Evolutionary conservation across 1,139 yeast genomes (phyloP).

Genomic region (Kodamaea ohmeri): DNA sequence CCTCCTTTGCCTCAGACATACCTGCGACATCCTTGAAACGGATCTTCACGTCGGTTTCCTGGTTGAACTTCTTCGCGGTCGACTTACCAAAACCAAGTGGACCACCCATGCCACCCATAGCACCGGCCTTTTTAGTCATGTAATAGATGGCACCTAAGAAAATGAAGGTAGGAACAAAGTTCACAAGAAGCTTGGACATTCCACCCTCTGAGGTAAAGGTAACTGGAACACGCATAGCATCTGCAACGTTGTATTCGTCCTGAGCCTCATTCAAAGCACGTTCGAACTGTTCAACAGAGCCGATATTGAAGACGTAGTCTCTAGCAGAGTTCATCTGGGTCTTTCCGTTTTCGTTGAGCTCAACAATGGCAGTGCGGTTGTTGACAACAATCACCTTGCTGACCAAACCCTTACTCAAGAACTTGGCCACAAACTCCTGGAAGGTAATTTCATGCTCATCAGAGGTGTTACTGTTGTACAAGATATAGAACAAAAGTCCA

Average conservation of each 20-base stretch:
- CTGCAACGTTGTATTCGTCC: slow-evolving; percentile 60
- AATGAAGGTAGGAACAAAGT: slow-evolving; percentile 79
- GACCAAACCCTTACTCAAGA: slow-evolving; percentile 40
- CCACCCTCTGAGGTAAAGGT: slow-evolving; percentile 70
- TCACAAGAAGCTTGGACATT: slow-evolving; percentile 57
- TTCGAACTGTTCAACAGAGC: slow-evolving; percentile 91
- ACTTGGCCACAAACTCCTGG: slow-evolving; percentile 44
- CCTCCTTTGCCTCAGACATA: slow-evolving; percentile 95
- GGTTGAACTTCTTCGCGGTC: slow-evolving; percentile 87
- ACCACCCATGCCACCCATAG: slow-evolving; percentile 61
- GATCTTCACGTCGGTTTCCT: slow-evolving; percentile 85
- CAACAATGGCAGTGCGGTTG: slow-evolving; percentile 38
- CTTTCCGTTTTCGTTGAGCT: slow-evolving; percentile 39
- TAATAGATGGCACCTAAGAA: slow-evolving; percentile 84
- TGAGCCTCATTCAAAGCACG: slow-evolving; percentile 75
- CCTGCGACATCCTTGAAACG: slow-evolving; percentile 96
- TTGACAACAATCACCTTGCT: slow-evolving; percentile 37
- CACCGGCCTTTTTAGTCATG: slow-evolving; percentile 58
- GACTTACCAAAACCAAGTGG: slow-evolving; percentile 80
- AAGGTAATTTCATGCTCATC: slow-evolving; percentile 37
- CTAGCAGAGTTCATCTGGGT: slow-evolving; percentile 24
- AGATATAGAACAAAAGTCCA: slow-evolving; percentile 26
- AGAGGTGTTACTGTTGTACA: slow-evolving; percentile 16
- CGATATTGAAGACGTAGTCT: slow-evolving; percentile 64
- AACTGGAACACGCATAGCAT: slow-evolving; percentile 76